Conservation (phyloP, 192 early-diverging fungal species). For the Umbelopsis sp. region DNA sequence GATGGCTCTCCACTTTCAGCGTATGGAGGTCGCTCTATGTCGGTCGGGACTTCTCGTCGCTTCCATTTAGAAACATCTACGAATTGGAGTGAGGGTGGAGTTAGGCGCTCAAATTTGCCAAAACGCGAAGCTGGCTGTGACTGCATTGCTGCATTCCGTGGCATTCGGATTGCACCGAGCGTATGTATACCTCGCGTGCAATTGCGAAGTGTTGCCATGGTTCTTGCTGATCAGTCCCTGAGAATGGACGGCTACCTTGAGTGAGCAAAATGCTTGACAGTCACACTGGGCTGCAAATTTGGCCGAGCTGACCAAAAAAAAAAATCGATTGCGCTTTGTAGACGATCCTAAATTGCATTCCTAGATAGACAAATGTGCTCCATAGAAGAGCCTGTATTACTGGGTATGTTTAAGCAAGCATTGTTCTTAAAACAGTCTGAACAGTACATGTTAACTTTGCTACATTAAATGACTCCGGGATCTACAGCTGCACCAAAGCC, state of each 20-base stretch:
- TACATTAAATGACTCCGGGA: neutral
- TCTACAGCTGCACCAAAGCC: conserved; percentile 7
- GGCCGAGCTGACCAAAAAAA: neutral
- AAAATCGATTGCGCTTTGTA: neutral
- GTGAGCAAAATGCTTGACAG: neutral
- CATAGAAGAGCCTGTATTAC: conserved; percentile 1
- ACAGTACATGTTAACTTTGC: no score
- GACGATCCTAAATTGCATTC: neutral
- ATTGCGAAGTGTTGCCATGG: neutral
- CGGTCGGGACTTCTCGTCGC: conserved; percentile 35
- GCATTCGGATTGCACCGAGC: neutral
- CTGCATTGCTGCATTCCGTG: neutral
- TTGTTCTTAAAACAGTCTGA: neutral
- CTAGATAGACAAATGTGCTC: neutral
- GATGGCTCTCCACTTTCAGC: conserved; percentile 55
- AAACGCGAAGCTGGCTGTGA: neutral
- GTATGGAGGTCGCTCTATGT: conserved; percentile 60
- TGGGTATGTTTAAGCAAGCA: neutral
- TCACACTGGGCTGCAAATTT: no score
- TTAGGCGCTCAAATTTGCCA: conserved; percentile 26
- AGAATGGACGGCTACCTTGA: neutral
- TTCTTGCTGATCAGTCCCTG: neutral
- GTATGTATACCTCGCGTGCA: neutral
- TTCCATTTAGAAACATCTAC: conserved; percentile 23
- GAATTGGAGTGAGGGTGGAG: conserved; percentile 18